Evolutionary conservation across 2,329 filamentous ascomycete species (phyloP), one percentile per base, ranked within the genome.

Genomic region (Lasiodiplodia gonubiensis): DNA sequence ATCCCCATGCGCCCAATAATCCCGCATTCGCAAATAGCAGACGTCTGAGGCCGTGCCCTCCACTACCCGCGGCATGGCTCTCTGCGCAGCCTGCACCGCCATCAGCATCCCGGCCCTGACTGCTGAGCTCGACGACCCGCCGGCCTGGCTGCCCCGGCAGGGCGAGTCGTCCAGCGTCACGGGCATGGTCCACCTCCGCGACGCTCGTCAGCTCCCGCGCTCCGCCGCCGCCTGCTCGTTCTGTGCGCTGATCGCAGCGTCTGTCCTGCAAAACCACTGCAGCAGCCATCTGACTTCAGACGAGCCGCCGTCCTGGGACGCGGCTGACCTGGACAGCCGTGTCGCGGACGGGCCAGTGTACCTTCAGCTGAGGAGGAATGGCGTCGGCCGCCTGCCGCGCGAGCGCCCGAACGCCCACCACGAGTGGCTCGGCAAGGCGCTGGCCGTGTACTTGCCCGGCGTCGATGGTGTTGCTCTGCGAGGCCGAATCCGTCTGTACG

Each of bases 381-480:
- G 64, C 71, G 69, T 59, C 68, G 71, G 61, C 54, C 69, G 57
- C 69, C 67, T 59, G 66, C 64, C 66, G 23, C 25, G 30, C 12
- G 42, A 63, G 46, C 59, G 52, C 63, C 49, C 63, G n/a, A 23
- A 48, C 27, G 51, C 35, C 10, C 23, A 27, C 21, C 16, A 4
- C 42, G 52, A 54, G 53, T 68, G 55, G 54, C 69, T 71, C 55
- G 48, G 71, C 48, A 70, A 66, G 60, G 70, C 68, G 27, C 67
- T 72, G 46, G 72, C 69, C 39, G 68, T 61, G 27, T 69, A 61
- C 51, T 70, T 74, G n/a, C 73, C 71, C 69, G 69, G 70, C 52
- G 66, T 71, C 69, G 69, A 70, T 46, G 70, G 68, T 49, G 66
- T 70, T n/a, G 42, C 42, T 46, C 37, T 70, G 55, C 68, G 68